Base-by-base conservation (phyloP, 2,329 filamentous ascomycete genomes). In the Chaetomium globosum region DNA sequence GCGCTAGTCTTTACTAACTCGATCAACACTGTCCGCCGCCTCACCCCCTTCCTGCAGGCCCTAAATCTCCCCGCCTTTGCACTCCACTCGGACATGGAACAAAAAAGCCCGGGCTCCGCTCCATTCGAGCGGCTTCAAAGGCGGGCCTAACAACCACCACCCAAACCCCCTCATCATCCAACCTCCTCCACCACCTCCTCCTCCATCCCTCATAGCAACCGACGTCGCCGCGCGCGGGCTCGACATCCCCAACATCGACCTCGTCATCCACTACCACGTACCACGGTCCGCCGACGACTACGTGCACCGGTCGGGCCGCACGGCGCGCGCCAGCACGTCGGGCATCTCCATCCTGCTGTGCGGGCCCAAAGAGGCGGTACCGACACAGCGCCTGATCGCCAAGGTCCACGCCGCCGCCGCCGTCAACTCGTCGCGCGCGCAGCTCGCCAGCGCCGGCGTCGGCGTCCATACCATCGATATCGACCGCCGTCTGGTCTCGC, bases 41-140 rank as follows among this genome's bases (percentile, higher is more conserved):
- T 99, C 13, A 88, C 89, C 0, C 92, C 94, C 0, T 86, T 97
- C 74, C 84, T 99, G 1, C 87, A 94, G 71, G 92, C 91, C 70
- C 86, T 99, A 59, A 86, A 89, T 68, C 82, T 97, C 9, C 87
- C 89, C 2, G 90, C 89, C 0, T 81, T 92, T 12, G 87, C 91
- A 0, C 81, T 99, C 0, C 95, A 99, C 77, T 97, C 93, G 0
- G 90, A 93, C 69, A 98, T 99, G 95, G 84, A 88, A 0, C 95
- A 99, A 78, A 98, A 98, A 98, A 77, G 93, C 95, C 3, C 92
- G 95, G 95, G 53, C 83, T 97, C n/a, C 88, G 94, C 48, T 94
- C 92, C 1, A 85, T 99, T 99, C 2, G 95, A 99, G 75, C 89
- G 91, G 91, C 49, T 98, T 99, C 79, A 89, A 89, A 90, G 1